Evolutionary conservation across 495 filamentous ascomycete genomes (phyloP).

Genomic region (Xylaria scruposa): DNA sequence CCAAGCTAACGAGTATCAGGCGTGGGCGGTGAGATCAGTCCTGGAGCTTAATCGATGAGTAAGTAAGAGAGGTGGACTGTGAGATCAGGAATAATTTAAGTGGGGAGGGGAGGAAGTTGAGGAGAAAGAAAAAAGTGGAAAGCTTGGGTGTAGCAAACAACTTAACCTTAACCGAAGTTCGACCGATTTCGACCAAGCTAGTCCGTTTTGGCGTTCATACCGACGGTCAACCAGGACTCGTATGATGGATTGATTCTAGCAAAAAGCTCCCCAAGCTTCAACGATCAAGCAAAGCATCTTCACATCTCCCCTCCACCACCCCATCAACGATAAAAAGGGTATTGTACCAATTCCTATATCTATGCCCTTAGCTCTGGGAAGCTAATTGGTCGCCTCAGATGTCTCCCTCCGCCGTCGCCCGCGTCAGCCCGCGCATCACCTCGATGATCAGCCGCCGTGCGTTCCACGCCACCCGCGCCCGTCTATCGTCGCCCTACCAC

Average conservation of each 20-base stretch:
- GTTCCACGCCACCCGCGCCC: slow-evolving; percentile 89
- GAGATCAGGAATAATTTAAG: not conserved
- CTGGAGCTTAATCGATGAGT: too few species aligned
- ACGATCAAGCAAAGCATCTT: slow-evolving; percentile 24
- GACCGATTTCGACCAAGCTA: not conserved
- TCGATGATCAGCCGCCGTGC: slow-evolving; percentile 82
- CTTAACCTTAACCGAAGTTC: slow-evolving; percentile 10
- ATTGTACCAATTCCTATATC: not conserved
- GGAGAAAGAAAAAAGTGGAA: not conserved
- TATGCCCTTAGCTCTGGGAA: not conserved
- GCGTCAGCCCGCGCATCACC: slow-evolving; percentile 63
- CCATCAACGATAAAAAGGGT: slow-evolving; percentile 29
- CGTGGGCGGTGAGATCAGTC: slow-evolving; percentile 22
- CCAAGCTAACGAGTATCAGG: not conserved
- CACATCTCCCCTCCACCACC: slow-evolving; percentile 31
- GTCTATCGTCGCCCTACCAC: slow-evolving; percentile 90
- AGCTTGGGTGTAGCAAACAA: not conserved
- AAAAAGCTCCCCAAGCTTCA: slow-evolving; percentile 16
- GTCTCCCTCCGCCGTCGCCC: slow-evolving; percentile 76
- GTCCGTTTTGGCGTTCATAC: not conserved
- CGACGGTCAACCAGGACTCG: slow-evolving; percentile 10
- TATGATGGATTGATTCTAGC: slow-evolving; percentile 18
- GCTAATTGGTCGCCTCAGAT: slow-evolving; percentile 65
- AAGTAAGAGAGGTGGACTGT: not conserved
- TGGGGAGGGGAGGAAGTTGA: not conserved